Evolutionary conservation across 2,329 filamentous ascomycete species (phyloP).

Genomic region (Calonectria leucothoes): DNA sequence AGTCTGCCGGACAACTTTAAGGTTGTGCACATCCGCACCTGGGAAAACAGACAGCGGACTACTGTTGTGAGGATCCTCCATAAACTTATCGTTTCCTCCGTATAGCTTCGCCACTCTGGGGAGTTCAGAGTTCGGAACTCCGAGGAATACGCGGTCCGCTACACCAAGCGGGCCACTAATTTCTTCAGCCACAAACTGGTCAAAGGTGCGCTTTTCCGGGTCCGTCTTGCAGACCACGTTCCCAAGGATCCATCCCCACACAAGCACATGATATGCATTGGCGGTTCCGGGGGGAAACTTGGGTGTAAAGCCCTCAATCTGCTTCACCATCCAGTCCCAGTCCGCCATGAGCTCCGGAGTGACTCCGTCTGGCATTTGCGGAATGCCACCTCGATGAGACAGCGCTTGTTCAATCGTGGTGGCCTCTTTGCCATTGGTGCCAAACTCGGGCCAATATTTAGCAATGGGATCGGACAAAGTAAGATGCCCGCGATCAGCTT

Average conservation of each 20-base stretch:
- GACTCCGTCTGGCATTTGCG: slow-evolving; percentile 19
- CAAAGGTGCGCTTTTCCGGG: slow-evolving; percentile 9
- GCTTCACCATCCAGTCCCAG: slow-evolving; percentile 22
- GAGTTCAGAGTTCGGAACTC: slow-evolving; percentile 11
- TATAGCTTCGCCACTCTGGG: slow-evolving; percentile 16
- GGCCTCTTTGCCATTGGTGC: slow-evolving; percentile 19
- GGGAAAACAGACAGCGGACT: slow-evolving; percentile 12
- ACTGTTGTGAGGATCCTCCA: slow-evolving; percentile 9
- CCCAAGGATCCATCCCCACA: slow-evolving; percentile 20
- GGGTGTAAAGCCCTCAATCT: slow-evolving; percentile 5
- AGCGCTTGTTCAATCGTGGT: slow-evolving; percentile 14
- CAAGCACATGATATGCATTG: slow-evolving; percentile 25
- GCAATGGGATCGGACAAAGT: neutral
- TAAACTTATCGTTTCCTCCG: neutral
- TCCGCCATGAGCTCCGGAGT: slow-evolving; percentile 19
- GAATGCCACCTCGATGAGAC: slow-evolving; percentile 21
- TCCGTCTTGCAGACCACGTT: slow-evolving; percentile 19
- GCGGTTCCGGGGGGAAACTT: slow-evolving; percentile 12
- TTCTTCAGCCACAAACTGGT: slow-evolving; percentile 12
- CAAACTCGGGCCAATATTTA: slow-evolving; percentile 32
- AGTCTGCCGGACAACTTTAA: slow-evolving; percentile 10
- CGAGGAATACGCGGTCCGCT: neutral
- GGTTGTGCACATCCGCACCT: slow-evolving; percentile 9
- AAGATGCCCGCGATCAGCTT: neutral
- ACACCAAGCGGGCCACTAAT: slow-evolving; percentile 14